Conservation (phyloP, 169 alveolate species). For the Plasmodium falciparum region DNA sequence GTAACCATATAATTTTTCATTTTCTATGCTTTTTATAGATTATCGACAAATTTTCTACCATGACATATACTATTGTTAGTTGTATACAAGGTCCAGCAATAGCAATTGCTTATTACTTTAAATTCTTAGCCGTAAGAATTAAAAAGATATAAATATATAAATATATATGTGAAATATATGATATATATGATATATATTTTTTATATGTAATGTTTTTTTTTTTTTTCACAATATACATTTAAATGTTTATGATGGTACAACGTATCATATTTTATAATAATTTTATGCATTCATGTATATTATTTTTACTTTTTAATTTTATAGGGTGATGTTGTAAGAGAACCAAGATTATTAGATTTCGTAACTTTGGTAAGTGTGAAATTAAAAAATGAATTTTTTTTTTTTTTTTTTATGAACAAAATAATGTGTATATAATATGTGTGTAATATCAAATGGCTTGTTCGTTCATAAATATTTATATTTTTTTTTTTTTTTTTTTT, state of each 20-base stretch:
- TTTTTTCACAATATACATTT: not conserved
- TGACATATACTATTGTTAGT: conserved; percentile 73
- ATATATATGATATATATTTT: not conserved
- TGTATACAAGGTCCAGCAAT: conserved; percentile 76
- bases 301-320: not conserved
- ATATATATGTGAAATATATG: not conserved
- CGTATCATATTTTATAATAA: too few relatives aligned
- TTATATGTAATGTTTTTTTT: not conserved
- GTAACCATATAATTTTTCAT: not conserved
- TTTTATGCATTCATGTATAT: too few relatives aligned
- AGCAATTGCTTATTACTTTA: conserved; percentile 67
- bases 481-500: conserved; percentile 25
- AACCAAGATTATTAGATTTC: conserved; percentile 60
- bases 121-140: conserved; percentile 46
- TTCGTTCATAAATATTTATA: not conserved
- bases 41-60: conserved; percentile 57
- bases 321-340: conserved; percentile 62
- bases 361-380: conserved; percentile 52
- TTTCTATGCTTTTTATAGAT: conserved; percentile 14
- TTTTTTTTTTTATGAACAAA: not conserved
- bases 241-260: too few relatives aligned
- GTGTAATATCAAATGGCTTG: too few relatives aligned
- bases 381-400: not conserved
- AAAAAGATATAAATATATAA: not conserved
- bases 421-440: not conserved